A percentile compares a stretch with the other conserved stretches of the same genome.
phyloP scores from a whole-genome alignment of 108 stramenopile genomes.

The Pseudonitzschia multiseries region DNA sequence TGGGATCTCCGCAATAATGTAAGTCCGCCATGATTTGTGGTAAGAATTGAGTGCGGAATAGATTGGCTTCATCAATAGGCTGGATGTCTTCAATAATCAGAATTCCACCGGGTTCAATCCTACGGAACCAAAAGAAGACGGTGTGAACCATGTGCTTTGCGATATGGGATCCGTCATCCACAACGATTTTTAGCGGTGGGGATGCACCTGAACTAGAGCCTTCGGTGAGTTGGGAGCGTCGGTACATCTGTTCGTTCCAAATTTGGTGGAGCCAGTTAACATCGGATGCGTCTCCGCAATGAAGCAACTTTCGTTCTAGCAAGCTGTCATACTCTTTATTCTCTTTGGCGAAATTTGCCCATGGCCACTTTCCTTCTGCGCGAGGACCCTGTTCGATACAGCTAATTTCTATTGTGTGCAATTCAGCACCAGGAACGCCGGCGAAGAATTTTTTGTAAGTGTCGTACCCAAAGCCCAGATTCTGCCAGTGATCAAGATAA shows the following conservation, averaged over 20 bases:
- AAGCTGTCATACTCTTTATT: slow-evolving; percentile 37
- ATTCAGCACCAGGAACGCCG: slow-evolving; percentile 42
- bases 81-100: slow-evolving; percentile 54
- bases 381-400: slow-evolving; percentile 51
- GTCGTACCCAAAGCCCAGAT: slow-evolving; percentile 21
- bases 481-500: neutral
- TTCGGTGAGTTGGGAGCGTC: slow-evolving; percentile 18
- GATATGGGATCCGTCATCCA: slow-evolving; percentile 62
- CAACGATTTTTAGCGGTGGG: slow-evolving; percentile 56
- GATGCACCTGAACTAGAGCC: slow-evolving; percentile 8
- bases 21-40: slow-evolving; percentile 64
- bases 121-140: slow-evolving; percentile 65
- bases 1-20: slow-evolving; percentile 57
- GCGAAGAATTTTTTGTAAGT: slow-evolving; percentile 33
- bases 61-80: slow-evolving; percentile 38
- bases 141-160: slow-evolving; percentile 48
- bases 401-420: slow-evolving; percentile 52
- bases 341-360: slow-evolving; percentile 58
- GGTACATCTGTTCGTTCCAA: neutral
- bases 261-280: slow-evolving; percentile 11
- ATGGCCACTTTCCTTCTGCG: slow-evolving; percentile 63
- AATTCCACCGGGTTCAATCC: slow-evolving; percentile 55
- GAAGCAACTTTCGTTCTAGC: slow-evolving; percentile 34
- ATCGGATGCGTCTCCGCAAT: slow-evolving; percentile 59
- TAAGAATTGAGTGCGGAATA: slow-evolving; percentile 54